Base-by-base conservation (phyloP, 768 basidiomycete genomes). In the Serendipita sp. region DNA sequence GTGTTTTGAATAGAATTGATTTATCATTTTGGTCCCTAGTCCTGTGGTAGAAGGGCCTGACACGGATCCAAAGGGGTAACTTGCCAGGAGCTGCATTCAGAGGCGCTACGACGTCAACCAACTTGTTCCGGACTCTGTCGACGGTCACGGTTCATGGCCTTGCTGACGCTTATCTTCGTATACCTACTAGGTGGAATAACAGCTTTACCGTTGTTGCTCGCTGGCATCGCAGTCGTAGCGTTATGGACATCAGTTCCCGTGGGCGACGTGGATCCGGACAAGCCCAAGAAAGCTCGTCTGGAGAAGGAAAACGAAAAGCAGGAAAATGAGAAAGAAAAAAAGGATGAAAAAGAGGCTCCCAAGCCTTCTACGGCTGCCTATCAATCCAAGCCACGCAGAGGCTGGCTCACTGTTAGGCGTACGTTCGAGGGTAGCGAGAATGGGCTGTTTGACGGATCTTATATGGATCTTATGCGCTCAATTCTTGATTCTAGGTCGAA, bases 111-210 rank as follows among this genome's bases (percentile, higher is more conserved):
- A 50, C n/a, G 48, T 31, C 48, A 8, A 31, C 8, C 18, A 23
- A 8, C 55, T 60, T 37, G 27, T 60, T 36, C 55, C 64, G 37
- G 45, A 64, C 64, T 10, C 16, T 46, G 18, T 43, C 36, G 27
- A 64, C 50, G 43, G 33, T 44, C 44, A 15, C 53, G 50, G 18
- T 18, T 43, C 50, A 67, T 66, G 65, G 27, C 46, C 33, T 1
- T 66, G 27, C 52, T 53, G 70, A 81, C 86, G 2, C 74, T 92
- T 62, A 68, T 91, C 66, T 85, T 94, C 71, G 87, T 87, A 37
- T 96, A 96, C 74, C 75, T 96, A 66, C 77, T 96, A 48, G 94
- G 94, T 63, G 94, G 92, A 48, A 66, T 96, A 67, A 95, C 94
- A 2, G 88, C 95, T 73, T 76, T 96, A 64, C 94, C 94, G 18